Evolutionary conservation across 192 early-diverging fungal species (phyloP), one percentile per base, ranked within the genome.

Genomic region (Linnemannia zychae): DNA sequence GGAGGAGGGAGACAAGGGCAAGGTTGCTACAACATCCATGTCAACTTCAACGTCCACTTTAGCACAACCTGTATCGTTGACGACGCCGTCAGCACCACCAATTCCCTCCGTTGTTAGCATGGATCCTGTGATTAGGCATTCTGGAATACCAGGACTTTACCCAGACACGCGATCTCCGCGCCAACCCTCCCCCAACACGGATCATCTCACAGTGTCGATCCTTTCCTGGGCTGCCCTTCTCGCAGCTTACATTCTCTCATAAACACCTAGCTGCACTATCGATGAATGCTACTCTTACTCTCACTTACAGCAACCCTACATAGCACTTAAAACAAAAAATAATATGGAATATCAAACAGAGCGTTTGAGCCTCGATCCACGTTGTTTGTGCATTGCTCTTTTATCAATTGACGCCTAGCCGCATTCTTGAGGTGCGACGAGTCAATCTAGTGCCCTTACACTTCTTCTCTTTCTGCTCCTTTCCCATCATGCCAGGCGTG

Each of bases 161-260:
- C 77, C 66, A 0, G 72, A 75, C 5, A 17, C 40, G 22, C 6
- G 57, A 22, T 9, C 60, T 31, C 50, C 33, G n/a, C 37, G 37
- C n/a, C 52, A 31, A 24, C 20, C 57, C 28, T 28, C 72, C 17
- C 16, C 47, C 34, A 74, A 72, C 28, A 52, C 22, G 17, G 74
- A 74, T 47, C 72, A 71, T 9, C 72, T 84, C 12, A 49, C 77
- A 28, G 73, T 75, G 16, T 79, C 83, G 0, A 85, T 85, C 2
- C 47, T 85, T n/a, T 85, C 78, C 1, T 85, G 83, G 77, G 78
- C 83, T 7, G 63, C 78, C 24, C 38, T 81, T 33, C 68, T 81
- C 1, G 79, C 73, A 2, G 38, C 77, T 0, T 75, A 84, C n/a
- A 74, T 84, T 24, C 82, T 84, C 31, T 77, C 82, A 34, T 84